Evolutionary conservation across 129 eudicot genomes (phyloP), one percentile per base, ranked within the genome.

Genomic region (Artemisia argyi): DNA sequence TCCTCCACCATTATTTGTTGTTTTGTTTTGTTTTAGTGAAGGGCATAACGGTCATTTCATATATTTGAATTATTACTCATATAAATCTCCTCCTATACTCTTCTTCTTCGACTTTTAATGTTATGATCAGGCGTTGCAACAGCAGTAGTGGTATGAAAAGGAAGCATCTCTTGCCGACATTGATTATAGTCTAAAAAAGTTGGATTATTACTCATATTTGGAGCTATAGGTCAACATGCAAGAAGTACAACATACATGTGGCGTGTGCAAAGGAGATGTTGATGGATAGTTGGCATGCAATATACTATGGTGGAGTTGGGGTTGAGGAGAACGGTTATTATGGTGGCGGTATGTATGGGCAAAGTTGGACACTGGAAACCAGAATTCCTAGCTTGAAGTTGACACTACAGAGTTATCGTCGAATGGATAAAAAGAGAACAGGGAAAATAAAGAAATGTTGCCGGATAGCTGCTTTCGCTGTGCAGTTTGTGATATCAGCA

Each of bases 191-290:
- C 96, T 91, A 58, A 83, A 84, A 73, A 83, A 80, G 89, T 63
- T 94, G 68, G n/a, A n/a, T n/a, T n/a, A n/a, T n/a, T n/a, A n/a
- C n/a, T n/a, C n/a, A n/a, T n/a, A n/a, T n/a, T 44, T 92, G 97
- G 97, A 84, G 88, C 75, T 92, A 92, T 57, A 80, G 97, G 55
- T 89, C 96, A 8, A 77, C 83, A 0, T 85, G 93, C 83, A 92
- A 86, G 86, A 92, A 87, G 72, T 86, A 87, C 73, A 86, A 85
- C 26, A 68, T 92, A 30, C 97, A 92, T 60, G 97, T 92, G 81
- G 94, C 91, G 0, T 92, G 97, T 71, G 97, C 91, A 51, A 92
- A 86, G 81, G 96, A 92, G 81, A 89, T 92, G 96, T 67, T 89
- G 71, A 83, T 84, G 26, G 97, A 92, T 68, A 87, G 80, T 68